These are phyloP conservation scores for Scedosporium minutisporum DNA, from an alignment of 2,329 filamentous ascomycete genomes.

Conservation along the genomic window DNA sequence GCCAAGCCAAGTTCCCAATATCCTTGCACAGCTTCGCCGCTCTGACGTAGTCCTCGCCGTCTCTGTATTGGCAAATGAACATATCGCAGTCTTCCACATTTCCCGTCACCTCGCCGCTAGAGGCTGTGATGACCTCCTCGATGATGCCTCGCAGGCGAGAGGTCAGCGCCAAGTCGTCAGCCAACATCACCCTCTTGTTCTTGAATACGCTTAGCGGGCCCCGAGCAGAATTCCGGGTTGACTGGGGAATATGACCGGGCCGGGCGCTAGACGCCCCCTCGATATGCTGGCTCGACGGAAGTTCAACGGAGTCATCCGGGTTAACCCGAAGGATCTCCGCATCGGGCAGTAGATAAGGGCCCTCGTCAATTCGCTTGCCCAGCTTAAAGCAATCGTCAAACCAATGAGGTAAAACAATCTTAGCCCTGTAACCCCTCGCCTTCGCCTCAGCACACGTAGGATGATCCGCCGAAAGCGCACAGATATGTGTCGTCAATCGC, in stretches of 20 bases:
- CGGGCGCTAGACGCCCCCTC: constrained; percentile 52
- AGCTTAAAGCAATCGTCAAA: constrained; percentile 95
- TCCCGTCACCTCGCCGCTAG: constrained; percentile 60
- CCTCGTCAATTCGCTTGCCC: constrained; percentile 81
- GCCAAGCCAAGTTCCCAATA: constrained; percentile 87
- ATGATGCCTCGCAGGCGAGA: constrained; percentile 58
- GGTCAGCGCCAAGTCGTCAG: constrained; percentile 62
- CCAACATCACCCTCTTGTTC: constrained; percentile 68
- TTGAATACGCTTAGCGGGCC: constrained; percentile 65
- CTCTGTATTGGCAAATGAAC: constrained; percentile 79
- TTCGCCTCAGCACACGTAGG: constrained; percentile 56
- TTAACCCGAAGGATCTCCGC: constrained; percentile 65
- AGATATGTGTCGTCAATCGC: constrained; percentile 76
- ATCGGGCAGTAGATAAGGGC: constrained; percentile 75
- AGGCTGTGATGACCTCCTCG: constrained; percentile 57
- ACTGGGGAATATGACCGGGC: constrained; percentile 33
- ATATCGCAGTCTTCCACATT: constrained; percentile 65
- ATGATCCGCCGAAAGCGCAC: constrained; percentile 67
- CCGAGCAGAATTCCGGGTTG: constrained; percentile 29
- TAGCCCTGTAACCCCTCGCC: constrained; percentile 58
- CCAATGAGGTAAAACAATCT: constrained; percentile 91
- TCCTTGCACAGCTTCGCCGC: constrained; percentile 71
- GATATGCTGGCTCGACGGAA: constrained; percentile 51
- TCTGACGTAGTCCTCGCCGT: constrained; percentile 65
- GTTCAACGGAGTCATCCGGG: constrained; percentile 44